Evolutionary conservation across 192 early-diverging fungal genomes (phyloP).

Genomic region (Backusella mclennaniae): DNA sequence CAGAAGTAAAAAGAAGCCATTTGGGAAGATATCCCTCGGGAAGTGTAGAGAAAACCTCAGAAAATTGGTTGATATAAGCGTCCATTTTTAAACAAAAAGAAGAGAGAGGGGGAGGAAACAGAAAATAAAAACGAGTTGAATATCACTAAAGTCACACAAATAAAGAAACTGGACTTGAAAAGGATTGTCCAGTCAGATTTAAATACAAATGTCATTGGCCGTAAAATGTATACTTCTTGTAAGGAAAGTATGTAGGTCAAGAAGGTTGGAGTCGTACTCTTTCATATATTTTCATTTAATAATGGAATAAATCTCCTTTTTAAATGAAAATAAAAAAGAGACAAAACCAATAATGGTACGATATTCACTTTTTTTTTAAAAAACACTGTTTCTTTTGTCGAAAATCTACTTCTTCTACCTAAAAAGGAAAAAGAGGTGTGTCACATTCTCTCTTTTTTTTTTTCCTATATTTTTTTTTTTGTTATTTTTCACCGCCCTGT

Average conservation of each 20-base stretch:
- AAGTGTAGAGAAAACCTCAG: slow-evolving; percentile 31
- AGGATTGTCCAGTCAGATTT: background rate
- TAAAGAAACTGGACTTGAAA: background rate
- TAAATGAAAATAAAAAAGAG: background rate
- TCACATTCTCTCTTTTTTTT: background rate
- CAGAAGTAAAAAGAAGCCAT: slow-evolving; percentile 73
- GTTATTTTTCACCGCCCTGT: background rate
- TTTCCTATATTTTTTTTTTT: background rate
- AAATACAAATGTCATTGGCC: background rate
- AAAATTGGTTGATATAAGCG: background rate
- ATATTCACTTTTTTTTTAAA: background rate
- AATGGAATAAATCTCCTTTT: background rate
- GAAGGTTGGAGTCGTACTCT: too few relatives aligned
- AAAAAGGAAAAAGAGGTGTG: background rate
- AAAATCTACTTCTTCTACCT: background rate
- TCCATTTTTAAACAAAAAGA: slow-evolving; percentile 27
- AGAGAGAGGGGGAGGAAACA: background rate
- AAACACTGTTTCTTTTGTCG: background rate
- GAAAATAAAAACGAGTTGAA: slow-evolving; percentile 5
- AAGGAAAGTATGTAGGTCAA: background rate
- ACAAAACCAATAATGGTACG: background rate
- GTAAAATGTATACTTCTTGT: background rate
- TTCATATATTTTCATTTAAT: background rate
- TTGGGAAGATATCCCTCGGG: slow-evolving; percentile 62
- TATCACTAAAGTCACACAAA: background rate